Percentiles rank a stretch among this genome's conserved stretches.
phyloP scores from a whole-genome alignment of 2,329 filamentous ascomycete genomes.

The Colletotrichum tabaci region DNA sequence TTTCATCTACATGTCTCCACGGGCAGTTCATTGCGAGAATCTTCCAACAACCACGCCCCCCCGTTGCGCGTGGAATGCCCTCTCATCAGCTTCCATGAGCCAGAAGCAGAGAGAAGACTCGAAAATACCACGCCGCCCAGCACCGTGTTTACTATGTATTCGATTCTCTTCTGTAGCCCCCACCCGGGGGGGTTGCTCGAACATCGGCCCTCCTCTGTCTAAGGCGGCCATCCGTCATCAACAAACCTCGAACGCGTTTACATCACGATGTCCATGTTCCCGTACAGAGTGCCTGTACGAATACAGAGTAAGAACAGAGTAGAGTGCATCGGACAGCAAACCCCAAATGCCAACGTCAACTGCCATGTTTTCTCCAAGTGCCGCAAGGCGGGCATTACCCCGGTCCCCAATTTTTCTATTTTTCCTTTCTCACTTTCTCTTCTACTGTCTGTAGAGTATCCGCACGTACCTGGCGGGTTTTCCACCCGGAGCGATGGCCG shows the following conservation, averaged over 20 bases:
- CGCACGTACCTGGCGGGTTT: background rate
- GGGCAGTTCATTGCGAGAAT: conserved; percentile 32
- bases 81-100: background rate
- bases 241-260: no score
- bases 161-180: conserved; percentile 19
- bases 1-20: conserved; percentile 33
- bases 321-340: no score
- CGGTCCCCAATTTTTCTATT: conserved; percentile 5
- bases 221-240: background rate
- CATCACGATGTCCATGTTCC: no score
- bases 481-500: conserved; percentile 15
- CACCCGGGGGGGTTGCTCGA: background rate
- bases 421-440: no score
- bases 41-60: conserved; percentile 31
- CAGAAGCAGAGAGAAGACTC: conserved; percentile 3
- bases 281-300: no score
- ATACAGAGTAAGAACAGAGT: no score
- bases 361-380: background rate
- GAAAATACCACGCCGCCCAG: background rate
- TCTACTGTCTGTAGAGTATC: no score
- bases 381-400: conserved; percentile 22
- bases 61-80: conserved; percentile 3
- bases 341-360: background rate
- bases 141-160: background rate
- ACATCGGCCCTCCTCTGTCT: background rate